Base-by-base conservation (phyloP, 495 filamentous ascomycete species). In the Talaromyces ruber region DNA sequence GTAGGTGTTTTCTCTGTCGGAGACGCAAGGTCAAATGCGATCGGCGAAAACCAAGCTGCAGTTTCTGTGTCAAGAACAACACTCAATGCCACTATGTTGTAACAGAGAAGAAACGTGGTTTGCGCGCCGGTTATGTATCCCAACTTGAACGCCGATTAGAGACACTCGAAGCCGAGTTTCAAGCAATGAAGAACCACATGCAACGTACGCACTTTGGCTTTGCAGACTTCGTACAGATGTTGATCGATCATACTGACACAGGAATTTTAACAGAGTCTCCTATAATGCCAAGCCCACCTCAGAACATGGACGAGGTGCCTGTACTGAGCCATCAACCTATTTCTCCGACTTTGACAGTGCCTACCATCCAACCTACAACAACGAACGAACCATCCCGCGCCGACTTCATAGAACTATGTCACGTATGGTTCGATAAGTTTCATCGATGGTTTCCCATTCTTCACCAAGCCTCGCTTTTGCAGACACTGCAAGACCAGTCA, bases 401-500 rank as follows among this genome's bases (percentile, higher is more conserved):
- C 53, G 28, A 62, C 53, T 56, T 26, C 25, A 28, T 28, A 24
- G 67, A 74, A 39, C 64, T 72, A 7, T 71, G 68, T 52, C 56
- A 29, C 2, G 64, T 64, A 1, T 74, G 70, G 71, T 72, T 74
- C 57, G 61, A 68, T 39, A 66, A 64, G 43, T 72, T 71, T 58
- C 71, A 74, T 61, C 58, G 64, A 16, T 74, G 71, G 71, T 72
- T 74, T 63, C 71, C 71, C 1, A 72, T 74, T 39, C 66, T 74
- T 4, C 71, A 74, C 45, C 64, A 67, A 39, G 64, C 66, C 21
- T 66, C 71, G 5, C 47, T 74, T 25, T 56, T 67, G 11, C 65
- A 64, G 29, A 57, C 55, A 6, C 47, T 70, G 12, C 63, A 71
- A 55, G 62, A 62, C 11, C 25, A n/a, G 16, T 47, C 63, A 2